Percentiles rank a stretch among this genome's conserved stretches.
Conservation (phyloP, 805 yeast genomes). For the Wickerhamomyces chaumierensis region DNA sequence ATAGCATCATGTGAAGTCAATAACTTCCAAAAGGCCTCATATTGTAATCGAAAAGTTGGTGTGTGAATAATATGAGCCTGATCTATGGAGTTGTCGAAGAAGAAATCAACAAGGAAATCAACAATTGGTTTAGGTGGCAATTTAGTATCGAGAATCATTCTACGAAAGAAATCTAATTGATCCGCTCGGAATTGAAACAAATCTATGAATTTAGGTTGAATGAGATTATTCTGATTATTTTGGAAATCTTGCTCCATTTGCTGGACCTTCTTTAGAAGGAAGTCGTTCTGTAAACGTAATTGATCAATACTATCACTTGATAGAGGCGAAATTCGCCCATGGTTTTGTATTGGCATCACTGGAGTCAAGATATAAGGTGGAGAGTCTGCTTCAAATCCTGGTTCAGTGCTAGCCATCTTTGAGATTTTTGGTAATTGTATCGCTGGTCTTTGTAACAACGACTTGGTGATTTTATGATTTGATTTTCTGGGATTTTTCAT, state of each 20-base stretch:
- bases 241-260: neutral
- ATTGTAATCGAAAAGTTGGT: conserved; percentile 5
- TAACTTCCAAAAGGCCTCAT: conserved; percentile 8
- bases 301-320: neutral
- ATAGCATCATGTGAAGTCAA: conserved; percentile 1
- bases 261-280: neutral
- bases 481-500: too few species aligned
- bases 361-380: too few species aligned
- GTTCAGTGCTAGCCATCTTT: too few species aligned
- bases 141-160: conserved; percentile 1
- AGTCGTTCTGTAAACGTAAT: neutral
- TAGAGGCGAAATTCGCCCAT: too few species aligned
- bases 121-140: conserved; percentile 7
- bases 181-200: neutral
- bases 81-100: conserved; percentile 6
- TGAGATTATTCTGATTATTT: neutral
- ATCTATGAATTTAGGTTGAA: neutral
- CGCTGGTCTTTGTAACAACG: too few species aligned
- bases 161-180: neutral
- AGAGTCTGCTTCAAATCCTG: too few species aligned
- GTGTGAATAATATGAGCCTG: conserved; percentile 3
- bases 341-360: too few species aligned
- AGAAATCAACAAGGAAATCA: conserved; percentile 8
- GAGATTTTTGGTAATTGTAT: too few species aligned
- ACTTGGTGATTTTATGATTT: too few species aligned